These are phyloP conservation scores for Aureobasidium leucospermi DNA, from an alignment of 2,329 filamentous ascomycete genomes.

Conservation along the genomic window DNA sequence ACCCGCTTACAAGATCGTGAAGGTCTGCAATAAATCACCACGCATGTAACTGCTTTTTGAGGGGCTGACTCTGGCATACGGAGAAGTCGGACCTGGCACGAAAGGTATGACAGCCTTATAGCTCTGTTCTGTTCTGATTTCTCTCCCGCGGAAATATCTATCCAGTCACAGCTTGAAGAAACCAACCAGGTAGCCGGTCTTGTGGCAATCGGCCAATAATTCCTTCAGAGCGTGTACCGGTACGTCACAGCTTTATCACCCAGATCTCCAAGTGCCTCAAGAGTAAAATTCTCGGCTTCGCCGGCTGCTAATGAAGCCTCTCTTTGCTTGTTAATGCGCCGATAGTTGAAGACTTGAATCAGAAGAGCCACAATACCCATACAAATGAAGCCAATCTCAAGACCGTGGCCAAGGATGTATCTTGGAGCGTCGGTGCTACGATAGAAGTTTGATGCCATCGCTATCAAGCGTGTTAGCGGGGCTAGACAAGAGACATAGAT, in stretches of 20 bases:
- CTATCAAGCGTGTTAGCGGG: slow-evolving; percentile 22
- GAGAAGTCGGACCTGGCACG: too few species aligned
- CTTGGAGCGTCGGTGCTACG: slow-evolving; percentile 42
- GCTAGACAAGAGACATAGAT: neutral
- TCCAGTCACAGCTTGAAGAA: too few species aligned
- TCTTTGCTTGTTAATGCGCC: slow-evolving; percentile 52
- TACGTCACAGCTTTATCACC: slow-evolving; percentile 59
- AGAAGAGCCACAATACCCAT: slow-evolving; percentile 40
- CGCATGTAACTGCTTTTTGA: too few species aligned
- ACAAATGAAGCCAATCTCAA: slow-evolving; percentile 45
- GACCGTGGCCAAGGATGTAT: slow-evolving; percentile 44
- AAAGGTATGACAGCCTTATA: too few species aligned
- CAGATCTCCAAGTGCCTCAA: slow-evolving; percentile 48
- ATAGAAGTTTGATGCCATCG: slow-evolving; percentile 68
- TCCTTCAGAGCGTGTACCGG: slow-evolving; percentile 46
- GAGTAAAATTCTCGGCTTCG: slow-evolving; percentile 35
- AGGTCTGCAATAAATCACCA: too few species aligned
- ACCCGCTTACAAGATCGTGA: too few species aligned
- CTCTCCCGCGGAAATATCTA: too few species aligned
- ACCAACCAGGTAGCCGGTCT: too few species aligned
- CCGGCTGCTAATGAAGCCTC: slow-evolving; percentile 30
- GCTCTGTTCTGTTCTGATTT: too few species aligned
- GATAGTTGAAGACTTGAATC: slow-evolving; percentile 45
- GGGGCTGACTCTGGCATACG: too few species aligned
- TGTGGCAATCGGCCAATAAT: too few species aligned